Evolutionary conservation across 2,329 filamentous ascomycete genomes (phyloP).

Genomic region (Lomentospora prolificans): DNA sequence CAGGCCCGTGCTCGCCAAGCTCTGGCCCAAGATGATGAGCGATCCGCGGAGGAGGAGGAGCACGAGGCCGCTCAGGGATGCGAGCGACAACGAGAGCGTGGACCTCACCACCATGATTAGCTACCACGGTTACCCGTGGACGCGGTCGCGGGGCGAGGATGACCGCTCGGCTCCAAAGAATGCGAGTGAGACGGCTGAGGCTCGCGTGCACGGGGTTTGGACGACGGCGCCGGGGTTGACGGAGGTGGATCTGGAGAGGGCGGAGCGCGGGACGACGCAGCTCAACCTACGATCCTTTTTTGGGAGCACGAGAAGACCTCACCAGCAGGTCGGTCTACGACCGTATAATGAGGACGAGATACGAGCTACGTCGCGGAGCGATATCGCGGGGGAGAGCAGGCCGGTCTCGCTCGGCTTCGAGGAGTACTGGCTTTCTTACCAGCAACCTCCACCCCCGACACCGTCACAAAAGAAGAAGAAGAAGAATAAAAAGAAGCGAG

Average conservation of each 20-base stretch:
- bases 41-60: constrained; percentile 1
- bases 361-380: not conserved
- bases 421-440: not conserved
- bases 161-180: constrained; percentile 10
- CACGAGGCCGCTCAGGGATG: constrained; percentile 9
- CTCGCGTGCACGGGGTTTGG: constrained; percentile 8
- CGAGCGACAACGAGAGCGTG: constrained; percentile 14
- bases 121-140: constrained; percentile 23
- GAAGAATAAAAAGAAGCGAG: not conserved
- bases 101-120: constrained; percentile 20
- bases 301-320: constrained; percentile 8
- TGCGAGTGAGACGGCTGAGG: constrained; percentile 14
- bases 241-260: constrained; percentile 8
- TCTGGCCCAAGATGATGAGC: constrained; percentile 18
- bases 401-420: constrained; percentile 11
- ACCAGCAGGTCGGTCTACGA: not conserved
- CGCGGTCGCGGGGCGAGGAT: constrained; percentile 12
- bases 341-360: not conserved
- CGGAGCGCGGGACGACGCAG: constrained; percentile 12
- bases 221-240: not conserved
- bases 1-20: constrained; percentile 18
- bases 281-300: constrained; percentile 2
- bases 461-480: not conserved
- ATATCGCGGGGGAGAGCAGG: constrained; percentile 7
- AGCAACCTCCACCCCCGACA: not conserved